Base-by-base conservation (phyloP, 805 yeast genomes). In the Pichia paraexigua region DNA sequence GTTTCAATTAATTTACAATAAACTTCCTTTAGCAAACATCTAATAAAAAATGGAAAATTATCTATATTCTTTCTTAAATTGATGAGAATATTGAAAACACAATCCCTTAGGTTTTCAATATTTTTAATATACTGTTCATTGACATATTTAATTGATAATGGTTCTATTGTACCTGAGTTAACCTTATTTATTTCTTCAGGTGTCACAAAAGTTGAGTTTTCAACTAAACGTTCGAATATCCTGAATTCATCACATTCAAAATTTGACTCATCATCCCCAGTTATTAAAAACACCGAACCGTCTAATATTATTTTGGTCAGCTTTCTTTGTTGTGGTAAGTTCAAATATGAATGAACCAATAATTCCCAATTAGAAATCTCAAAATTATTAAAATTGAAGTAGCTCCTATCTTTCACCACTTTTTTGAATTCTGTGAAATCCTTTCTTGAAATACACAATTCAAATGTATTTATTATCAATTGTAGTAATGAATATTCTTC, bases 181-280 rank as follows among this genome's bases (percentile, higher is more conserved):
- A 60, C 59, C 39, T 55, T 56, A 5, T 39, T 37, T 47, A 67
- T 58, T 22, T 74, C 77, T 32, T 60, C 63, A 15, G 70, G 70
- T 21, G 68, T 60, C 4, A 48, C 45, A 5, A 13, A 5, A 12
- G 9, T 12, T 4, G 53, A 15, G 24, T 30, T 20, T 11, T 25
- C 41, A 2, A 41, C 12, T n/a, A 82, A 55, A 2, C 58, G 60
- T 28, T 64, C 60, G 61, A 78, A 78, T 27, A 87, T 83, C 17
- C 69, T 67, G 2, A 78, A 63, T 2, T 98, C 98, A 63, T 90
- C 87, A 50, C 91, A 80, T 62, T 91, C 97, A 56, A 89, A 80
- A 50, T 83, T 82, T 12, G 83, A 63, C 32, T 74, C 78, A 21
- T 73, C 76, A 57, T 75, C 75, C 25, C 76, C 73, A 18, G 75